Evolutionary conservation across 352 stramenopile species (phyloP).

Genomic region (Phytophthora sp.): DNA sequence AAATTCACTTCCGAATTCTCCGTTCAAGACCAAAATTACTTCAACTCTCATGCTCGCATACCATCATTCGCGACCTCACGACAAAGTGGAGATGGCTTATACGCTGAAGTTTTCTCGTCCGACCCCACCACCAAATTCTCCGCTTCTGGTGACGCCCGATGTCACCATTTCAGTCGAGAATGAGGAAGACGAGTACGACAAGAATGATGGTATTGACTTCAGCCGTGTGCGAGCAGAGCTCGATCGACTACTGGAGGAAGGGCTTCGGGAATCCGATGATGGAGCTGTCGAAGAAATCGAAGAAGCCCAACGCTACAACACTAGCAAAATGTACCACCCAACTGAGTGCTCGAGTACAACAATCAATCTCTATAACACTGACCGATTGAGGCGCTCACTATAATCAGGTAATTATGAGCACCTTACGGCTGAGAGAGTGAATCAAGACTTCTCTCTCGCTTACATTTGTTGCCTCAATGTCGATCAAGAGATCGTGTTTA

Average conservation of each 20-base stretch:
- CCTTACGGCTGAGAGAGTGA: background rate
- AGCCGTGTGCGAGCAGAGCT: conserved; percentile 26
- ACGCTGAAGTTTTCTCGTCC: background rate
- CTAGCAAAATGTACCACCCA: conserved; percentile 11
- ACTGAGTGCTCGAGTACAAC: background rate
- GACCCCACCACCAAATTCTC: conserved; percentile 2
- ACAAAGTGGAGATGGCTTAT: conserved; percentile 2
- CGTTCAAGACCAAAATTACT: background rate
- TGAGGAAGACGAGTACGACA: conserved; percentile 4
- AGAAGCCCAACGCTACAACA: conserved; percentile 4
- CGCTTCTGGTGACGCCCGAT: background rate
- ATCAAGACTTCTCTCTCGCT: conserved; percentile 1
- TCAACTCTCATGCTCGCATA: conserved; percentile 26
- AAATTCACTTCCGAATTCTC: conserved; percentile 25
- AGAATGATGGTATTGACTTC: conserved; percentile 37
- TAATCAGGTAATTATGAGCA: no score
- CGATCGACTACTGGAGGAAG: conserved; percentile 35
- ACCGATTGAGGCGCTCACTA: conserved; percentile 16
- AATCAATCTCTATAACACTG: background rate
- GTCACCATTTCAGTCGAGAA: conserved; percentile 6
- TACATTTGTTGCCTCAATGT: conserved; percentile 8
- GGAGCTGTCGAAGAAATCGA: background rate
- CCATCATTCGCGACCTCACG: conserved; percentile 12
- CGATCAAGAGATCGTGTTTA: conserved; percentile 24
- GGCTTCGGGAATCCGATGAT: conserved; percentile 17